Base-by-base conservation (phyloP, 2,329 filamentous ascomycete species). In the Ophiocordyceps sinensis region DNA sequence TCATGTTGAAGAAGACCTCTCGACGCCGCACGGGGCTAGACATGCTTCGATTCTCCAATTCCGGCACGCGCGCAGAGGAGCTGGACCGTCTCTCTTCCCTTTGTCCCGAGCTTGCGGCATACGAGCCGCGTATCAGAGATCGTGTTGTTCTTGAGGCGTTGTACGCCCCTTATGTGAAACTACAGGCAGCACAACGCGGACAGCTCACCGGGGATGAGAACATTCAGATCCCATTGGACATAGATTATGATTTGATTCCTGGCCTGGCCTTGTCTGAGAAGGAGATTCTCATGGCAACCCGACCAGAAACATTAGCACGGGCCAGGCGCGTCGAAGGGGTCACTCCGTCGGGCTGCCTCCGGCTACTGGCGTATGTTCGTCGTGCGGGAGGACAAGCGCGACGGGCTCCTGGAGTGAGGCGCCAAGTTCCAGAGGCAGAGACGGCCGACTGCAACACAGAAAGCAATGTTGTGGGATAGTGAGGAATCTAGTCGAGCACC, bases 301-400 rank as follows among this genome's bases (percentile, higher is more conserved):
- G 76, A 40, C 91, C 91, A 0, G 85, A 93, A 61, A 93, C 77
- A 45, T 68, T 98, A 19, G 89, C 85, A 0, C 91, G 95, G 70
- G 89, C 89, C 28, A 71, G 86, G 38, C 68, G 91, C 13, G 76
- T 95, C 11, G 91, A 98, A 60, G 89, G 89, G 4, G 67, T 82
- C 45, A 81, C 77, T 17, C 76, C 77, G 1, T 65, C 72, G 0
- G 77, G 74, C 0, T 71, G 71, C 43, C 53, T 81, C 36, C 62
- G 75, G 41, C 55, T 91, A 45, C 60, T 89, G 43, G 68, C 67
- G 21, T 73, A 75, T 55, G 77, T 86, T n/a, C 67, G 65, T 17
- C 32, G 15, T 17, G 28, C 13, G 12, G 36, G 36, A 3, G 11
- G 19, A 9, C 36, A 7, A 26, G 19, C 12, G 23, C 23, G 23